Percentiles rank a stretch among this genome's conserved stretches.
Evolutionary conservation across 495 filamentous ascomycete genomes (phyloP).

Genomic region (Chaetomium fimeti): DNA sequence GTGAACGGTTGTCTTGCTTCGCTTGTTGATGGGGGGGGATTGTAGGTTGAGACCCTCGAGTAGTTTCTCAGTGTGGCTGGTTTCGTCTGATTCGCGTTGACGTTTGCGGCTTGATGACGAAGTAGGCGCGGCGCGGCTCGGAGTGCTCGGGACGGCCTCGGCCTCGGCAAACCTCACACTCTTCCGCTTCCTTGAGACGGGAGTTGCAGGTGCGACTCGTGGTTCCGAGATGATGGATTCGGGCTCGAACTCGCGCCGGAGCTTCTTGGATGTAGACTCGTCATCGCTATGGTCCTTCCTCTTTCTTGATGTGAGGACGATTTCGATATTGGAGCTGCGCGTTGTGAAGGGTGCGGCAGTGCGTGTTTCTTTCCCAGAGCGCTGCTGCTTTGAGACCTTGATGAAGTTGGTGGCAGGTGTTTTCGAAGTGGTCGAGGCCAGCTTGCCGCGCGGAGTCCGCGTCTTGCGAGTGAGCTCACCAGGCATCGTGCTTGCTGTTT

Average conservation of each 20-base stretch:
- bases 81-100: constrained; percentile 24
- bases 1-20: constrained; percentile 32
- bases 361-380: constrained; percentile 34
- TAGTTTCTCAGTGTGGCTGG: constrained; percentile 32
- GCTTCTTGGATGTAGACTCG: constrained; percentile 31
- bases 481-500: constrained; percentile 33
- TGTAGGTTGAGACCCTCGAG: constrained; percentile 45
- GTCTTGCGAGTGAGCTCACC: constrained; percentile 31
- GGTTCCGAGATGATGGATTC: not conserved
- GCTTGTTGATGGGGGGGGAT: constrained; percentile 38
- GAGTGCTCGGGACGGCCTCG: constrained; percentile 16
- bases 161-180: constrained; percentile 32
- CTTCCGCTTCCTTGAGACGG: constrained; percentile 29
- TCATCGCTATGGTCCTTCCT: constrained; percentile 33
- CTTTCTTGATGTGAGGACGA: constrained; percentile 35
- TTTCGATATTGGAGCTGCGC: constrained; percentile 34
- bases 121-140: constrained; percentile 5
- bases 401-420: constrained; percentile 39
- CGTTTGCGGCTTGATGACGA: constrained; percentile 29
- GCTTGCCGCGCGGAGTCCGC: constrained; percentile 32
- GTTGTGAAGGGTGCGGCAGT: constrained; percentile 19
- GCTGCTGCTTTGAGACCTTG: constrained; percentile 43
- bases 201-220: constrained; percentile 14
- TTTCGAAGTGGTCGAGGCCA: constrained; percentile 21
- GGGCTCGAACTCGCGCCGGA: constrained; percentile 26